These are phyloP conservation scores for Aurantiochytrium sp. DNA, from an alignment of 108 stramenopile genomes.

Conservation along the genomic window DNA sequence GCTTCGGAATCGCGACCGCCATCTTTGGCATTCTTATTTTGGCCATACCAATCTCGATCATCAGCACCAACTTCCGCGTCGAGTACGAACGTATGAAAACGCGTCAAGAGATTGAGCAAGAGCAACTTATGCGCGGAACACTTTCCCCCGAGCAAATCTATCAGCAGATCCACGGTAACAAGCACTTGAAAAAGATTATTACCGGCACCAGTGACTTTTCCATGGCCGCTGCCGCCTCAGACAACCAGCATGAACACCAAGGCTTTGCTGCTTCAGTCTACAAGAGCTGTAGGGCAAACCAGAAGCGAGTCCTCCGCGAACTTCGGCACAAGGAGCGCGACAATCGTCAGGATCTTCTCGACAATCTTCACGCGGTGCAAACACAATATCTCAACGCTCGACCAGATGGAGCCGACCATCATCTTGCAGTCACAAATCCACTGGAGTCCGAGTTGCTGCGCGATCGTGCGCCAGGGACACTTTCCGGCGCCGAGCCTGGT, in stretches of 20 bases:
- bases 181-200: not conserved
- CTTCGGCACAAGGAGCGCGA: not conserved
- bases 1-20: not conserved
- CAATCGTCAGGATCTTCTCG: not conserved
- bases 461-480: too few species aligned
- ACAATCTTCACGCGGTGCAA: not conserved
- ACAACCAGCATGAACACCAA: not conserved
- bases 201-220: not conserved
- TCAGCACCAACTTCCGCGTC: constrained; percentile 17
- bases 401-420: not conserved
- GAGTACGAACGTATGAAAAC: constrained; percentile 2
- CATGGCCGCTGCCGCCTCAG: not conserved
- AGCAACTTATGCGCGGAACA: not conserved
- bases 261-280: not conserved
- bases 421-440: too few species aligned
- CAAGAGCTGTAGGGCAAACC: not conserved
- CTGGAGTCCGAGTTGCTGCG: too few species aligned
- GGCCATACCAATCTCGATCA: constrained; percentile 20
- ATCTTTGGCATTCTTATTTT: constrained; percentile 2
- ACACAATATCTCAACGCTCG: not conserved
- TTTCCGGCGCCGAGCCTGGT: too few species aligned
- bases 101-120: not conserved
- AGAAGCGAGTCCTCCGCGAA: not conserved
- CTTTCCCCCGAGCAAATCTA: not conserved
- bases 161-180: not conserved